These are phyloP conservation scores for Aureobasidium subglaciale DNA, from an alignment of 2,329 filamentous ascomycete genomes.

Conservation along the genomic window DNA sequence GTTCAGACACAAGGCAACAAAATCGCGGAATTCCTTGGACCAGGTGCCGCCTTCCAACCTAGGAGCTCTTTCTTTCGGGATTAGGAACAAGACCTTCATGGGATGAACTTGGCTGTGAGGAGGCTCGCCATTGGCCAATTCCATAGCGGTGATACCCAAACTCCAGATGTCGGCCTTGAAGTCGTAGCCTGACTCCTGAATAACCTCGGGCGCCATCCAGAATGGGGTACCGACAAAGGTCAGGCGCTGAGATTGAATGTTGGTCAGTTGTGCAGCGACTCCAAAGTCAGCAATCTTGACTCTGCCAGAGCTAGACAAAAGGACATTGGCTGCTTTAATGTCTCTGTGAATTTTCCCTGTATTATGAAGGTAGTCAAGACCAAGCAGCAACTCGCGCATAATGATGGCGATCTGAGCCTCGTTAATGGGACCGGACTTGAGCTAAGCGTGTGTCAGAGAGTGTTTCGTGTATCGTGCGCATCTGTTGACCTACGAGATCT, in stretches of 20 bases:
- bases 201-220: conserved; percentile 95
- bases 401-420: conserved; percentile 91
- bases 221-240: conserved; percentile 97
- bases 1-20: conserved; percentile 79
- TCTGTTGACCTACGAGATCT: conserved; percentile 60
- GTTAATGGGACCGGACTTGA: conserved; percentile 82
- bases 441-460: conserved; percentile 41
- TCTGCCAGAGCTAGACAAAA: conserved; percentile 83
- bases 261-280: conserved; percentile 90
- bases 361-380: conserved; percentile 84
- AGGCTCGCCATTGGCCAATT: conserved; percentile 83
- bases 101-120: conserved; percentile 78
- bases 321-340: conserved; percentile 91
- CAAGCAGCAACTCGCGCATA: conserved; percentile 81
- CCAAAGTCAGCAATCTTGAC: conserved; percentile 97
- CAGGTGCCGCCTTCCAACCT: conserved; percentile 67
- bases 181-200: conserved; percentile 75
- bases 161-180: conserved; percentile 95
- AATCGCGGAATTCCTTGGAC: conserved; percentile 89
- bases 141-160: conserved; percentile 83
- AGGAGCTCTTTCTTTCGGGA: conserved; percentile 81
- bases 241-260: conserved; percentile 95
- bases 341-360: conserved; percentile 96
- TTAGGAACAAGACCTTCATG: conserved; percentile 89
- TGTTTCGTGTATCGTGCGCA: conserved; percentile 16